Evolutionary conservation across 148 eudicot species (phyloP), one percentile per base, ranked within the genome.

Genomic region (Rhododendron griersonianum): DNA sequence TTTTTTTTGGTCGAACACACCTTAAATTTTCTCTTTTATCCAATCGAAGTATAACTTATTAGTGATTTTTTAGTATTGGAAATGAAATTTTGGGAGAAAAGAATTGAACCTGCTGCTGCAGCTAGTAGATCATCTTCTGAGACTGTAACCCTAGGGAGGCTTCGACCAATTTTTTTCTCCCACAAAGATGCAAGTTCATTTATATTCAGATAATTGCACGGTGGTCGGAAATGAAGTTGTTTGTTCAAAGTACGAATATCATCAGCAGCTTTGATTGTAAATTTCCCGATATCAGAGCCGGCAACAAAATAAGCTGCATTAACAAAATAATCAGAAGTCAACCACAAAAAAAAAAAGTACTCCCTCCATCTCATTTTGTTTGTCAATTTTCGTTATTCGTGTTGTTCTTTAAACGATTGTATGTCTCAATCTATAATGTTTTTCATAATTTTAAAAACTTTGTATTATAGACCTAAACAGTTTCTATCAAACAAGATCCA

Each of bases 131-230:
- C 88, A 4, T 84, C 61, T 80, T 90, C 93, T 0, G 90, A 57
- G 85, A 91, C 80, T 0, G 88, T 81, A 47, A 90, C 86, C 61
- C 92, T 81, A 19, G 93, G 93, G 63, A 91, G 89, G 51, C 55
- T 78, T 28, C 78, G 85, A 7, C 89, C 93, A 7, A 91, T 91
- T 83, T 90, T 90, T 82, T 84, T 87, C 86, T 91, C 93, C 93
- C 93, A 91, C 59, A 91, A 39, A 84, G 90, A 88, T 1, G 93
- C 93, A 23, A 91, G 90, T 45, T 91, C 93, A n/a, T 90, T 91
- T 1, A 91, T 87, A 85, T 86, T 90, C 9, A 91, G 91, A 45
- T 48, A 88, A 82, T 91, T 91, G 86, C 87, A 87, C 21, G 83
- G 11, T 28, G 93, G 93, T 37, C 91, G 87, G 81, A 91, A 91